phyloP scores from a whole-genome alignment of 176 grass and related monocot genomes.

The Avena insularis region DNA sequence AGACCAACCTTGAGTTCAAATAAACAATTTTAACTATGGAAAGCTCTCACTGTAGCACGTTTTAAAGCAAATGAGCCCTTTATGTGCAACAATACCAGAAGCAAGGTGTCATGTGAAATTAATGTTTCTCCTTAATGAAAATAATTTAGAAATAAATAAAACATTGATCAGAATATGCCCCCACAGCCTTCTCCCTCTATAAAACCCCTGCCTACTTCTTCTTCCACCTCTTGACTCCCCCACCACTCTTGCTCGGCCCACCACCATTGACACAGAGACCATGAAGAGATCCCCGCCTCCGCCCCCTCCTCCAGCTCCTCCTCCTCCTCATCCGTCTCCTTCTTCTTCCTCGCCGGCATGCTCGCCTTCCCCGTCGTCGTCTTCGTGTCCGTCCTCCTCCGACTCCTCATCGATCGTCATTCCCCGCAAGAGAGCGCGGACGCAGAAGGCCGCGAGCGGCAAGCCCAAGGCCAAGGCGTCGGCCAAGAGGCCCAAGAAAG shows the following conservation, averaged over 20 bases:
- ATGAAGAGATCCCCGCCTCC: slow-evolving; percentile 51
- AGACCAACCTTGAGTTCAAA: background rate
- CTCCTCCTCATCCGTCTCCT: slow-evolving; percentile 31
- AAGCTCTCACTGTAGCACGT: background rate
- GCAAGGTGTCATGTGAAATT: slow-evolving; percentile 24
- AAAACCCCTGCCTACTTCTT: slow-evolving; percentile 28
- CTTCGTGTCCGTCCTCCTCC: slow-evolving; percentile 54
- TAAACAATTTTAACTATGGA: background rate
- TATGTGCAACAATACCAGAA: slow-evolving; percentile 14
- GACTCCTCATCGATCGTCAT: slow-evolving; percentile 32
- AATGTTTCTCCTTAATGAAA: background rate
- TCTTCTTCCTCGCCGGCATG: slow-evolving; percentile 22
- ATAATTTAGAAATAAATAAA: slow-evolving; percentile 10
- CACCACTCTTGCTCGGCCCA: slow-evolving; percentile 19
- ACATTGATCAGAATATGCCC: background rate
- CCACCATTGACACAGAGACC: slow-evolving; percentile 21
- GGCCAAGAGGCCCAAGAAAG: slow-evolving; percentile 63
- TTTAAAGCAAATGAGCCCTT: background rate
- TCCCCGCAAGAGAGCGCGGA: slow-evolving; percentile 9
- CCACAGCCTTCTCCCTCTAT: slow-evolving; percentile 29
- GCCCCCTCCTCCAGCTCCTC: background rate
- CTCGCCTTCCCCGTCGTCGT: background rate
- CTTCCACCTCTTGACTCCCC: slow-evolving; percentile 23
- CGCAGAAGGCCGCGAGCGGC: slow-evolving; percentile 22
- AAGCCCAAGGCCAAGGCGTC: slow-evolving; percentile 46